Base-by-base conservation (phyloP, 108 stramenopile species). In the Pseudonitzschia delicatissima region DNA sequence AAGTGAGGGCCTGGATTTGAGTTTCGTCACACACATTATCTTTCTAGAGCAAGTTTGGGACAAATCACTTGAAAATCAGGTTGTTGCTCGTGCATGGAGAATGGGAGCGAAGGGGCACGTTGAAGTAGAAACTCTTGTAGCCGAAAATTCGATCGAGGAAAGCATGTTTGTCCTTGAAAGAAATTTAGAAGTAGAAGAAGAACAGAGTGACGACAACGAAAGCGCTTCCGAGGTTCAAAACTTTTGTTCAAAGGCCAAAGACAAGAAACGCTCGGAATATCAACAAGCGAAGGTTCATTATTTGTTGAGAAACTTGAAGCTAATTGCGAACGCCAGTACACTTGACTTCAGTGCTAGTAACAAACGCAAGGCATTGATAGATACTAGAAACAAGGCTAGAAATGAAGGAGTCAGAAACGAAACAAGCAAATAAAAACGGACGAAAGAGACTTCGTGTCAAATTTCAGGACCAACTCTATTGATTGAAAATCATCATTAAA, bases 11-110 rank as follows among this genome's bases (percentile, higher is more conserved):
- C 87, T 98, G 23, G 96, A 98, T 62, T 68, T 98, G 21, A 88
- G 85, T 68, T 97, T 97, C 73, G 93, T 92, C 32, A 97, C 98
- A 7, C 93, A 97, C 72, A 92, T 76, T 27, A 84, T 97, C 45
- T 90, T 98, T 45, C 66, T 96, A 34, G 96, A 96, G 63, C 75
- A 85, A 64, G 85, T 83, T 2, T 80, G 64, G 76, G 96, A 98
- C 69, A 78, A 83, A 15, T 78, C 81, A 5, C 63, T 97, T 51
- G 78, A 90, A 55, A 59, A 79, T 18, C 93, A 98, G 71, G 92
- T 91, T 20, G 83, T 98, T 4, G 85, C 94, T 13, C 76, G 96
- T 27, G 96, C 98, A 2, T 93, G 93, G 75, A 68, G 98, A 64
- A 94, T 98, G 92, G 98, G 98, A 33, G 84, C 96, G 6, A 84